These are phyloP conservation scores for Basidiobolus meristosporus DNA, from an alignment of 371 early-diverging fungal species.

Conservation along the genomic window DNA sequence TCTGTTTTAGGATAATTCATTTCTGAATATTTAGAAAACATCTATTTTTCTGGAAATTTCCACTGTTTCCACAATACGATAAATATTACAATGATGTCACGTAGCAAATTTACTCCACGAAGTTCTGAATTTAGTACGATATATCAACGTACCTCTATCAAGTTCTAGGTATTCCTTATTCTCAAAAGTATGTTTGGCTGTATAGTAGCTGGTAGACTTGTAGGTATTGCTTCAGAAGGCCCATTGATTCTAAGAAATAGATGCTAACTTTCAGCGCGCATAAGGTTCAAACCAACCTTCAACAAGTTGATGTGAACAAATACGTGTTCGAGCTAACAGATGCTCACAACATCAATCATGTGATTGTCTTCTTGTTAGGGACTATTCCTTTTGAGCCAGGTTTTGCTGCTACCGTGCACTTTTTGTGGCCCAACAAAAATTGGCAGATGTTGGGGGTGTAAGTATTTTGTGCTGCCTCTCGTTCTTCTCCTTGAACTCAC, in stretches of 20 bases:
- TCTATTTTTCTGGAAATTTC: too few species aligned
- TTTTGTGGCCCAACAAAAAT: slow-evolving; percentile 63
- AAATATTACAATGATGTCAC: too few species aligned
- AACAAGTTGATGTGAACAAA: slow-evolving; percentile 67
- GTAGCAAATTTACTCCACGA: too few species aligned
- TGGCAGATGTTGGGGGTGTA: slow-evolving; percentile 78
- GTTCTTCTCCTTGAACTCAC: slow-evolving; percentile 1
- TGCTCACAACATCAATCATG: slow-evolving; percentile 69
- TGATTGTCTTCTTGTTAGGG: slow-evolving; percentile 80
- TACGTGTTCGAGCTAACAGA: slow-evolving; percentile 64
- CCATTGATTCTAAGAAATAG: neutral
- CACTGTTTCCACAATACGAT: too few species aligned
- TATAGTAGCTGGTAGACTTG: slow-evolving; percentile 70
- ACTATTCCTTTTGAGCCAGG: slow-evolving; percentile 71
- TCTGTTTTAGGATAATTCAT: too few species aligned
- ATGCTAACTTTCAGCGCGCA: neutral
- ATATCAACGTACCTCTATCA: too few species aligned
- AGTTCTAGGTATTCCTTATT: neutral
- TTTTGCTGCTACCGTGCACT: slow-evolving; percentile 70
- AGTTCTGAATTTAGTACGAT: too few species aligned
- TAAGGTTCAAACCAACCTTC: slow-evolving; percentile 78
- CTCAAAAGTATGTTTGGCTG: slow-evolving; percentile 57
- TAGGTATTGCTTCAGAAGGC: slow-evolving; percentile 9
- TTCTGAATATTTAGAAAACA: too few species aligned
- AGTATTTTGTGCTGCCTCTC: slow-evolving; percentile 4